These are phyloP conservation scores for Incumbomyces delicatus DNA, from an alignment of 2,329 filamentous ascomycete genomes.

Conservation along the genomic window DNA sequence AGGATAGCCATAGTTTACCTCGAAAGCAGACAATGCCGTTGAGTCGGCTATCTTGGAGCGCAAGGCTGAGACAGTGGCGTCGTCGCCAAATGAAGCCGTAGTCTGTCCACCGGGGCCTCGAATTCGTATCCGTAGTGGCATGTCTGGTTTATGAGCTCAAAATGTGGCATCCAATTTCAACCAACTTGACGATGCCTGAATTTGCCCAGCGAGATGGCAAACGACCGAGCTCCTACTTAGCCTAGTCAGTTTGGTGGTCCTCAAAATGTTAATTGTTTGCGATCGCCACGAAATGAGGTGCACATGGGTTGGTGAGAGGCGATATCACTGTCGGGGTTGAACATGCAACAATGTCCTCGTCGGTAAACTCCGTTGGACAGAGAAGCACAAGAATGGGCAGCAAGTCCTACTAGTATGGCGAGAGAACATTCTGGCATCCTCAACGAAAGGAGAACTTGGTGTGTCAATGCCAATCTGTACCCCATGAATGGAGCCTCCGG, in stretches of 20 bases:
- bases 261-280: too few species aligned
- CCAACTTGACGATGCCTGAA: too few species aligned
- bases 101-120: slow-evolving; percentile 65
- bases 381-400: slow-evolving; percentile 18
- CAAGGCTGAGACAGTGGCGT: slow-evolving; percentile 43
- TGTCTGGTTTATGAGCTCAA: neutral
- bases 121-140: slow-evolving; percentile 61
- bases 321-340: too few species aligned
- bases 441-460: neutral
- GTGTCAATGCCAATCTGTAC: too few species aligned
- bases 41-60: slow-evolving; percentile 40
- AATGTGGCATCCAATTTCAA: too few species aligned
- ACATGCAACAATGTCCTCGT: too few species aligned
- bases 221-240: too few species aligned
- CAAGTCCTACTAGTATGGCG: slow-evolving; percentile 15
- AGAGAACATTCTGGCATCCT: neutral
- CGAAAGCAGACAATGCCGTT: slow-evolving; percentile 57
- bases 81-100: slow-evolving; percentile 57
- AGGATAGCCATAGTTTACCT: slow-evolving; percentile 78
- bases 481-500: too few species aligned
- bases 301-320: too few species aligned
- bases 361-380: neutral
- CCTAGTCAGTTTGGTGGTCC: too few species aligned
- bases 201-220: too few species aligned
- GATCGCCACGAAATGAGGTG: too few species aligned